Evolutionary conservation across 2,329 filamentous ascomycete genomes (phyloP).

Genomic region (Aspergillus arachidicola): DNA sequence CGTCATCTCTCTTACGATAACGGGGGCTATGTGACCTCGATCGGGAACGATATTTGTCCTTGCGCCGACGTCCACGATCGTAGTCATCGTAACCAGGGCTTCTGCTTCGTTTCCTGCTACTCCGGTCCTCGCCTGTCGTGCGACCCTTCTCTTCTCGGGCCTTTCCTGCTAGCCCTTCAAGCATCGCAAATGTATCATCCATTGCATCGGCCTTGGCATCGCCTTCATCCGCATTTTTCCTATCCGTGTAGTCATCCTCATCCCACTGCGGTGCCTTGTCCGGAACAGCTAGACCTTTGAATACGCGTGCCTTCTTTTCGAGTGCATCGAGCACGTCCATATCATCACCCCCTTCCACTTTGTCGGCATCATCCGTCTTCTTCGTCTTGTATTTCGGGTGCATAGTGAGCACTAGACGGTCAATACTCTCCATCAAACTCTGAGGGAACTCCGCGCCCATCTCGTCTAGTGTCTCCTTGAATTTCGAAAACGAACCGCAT

Average conservation of each 20-base stretch:
- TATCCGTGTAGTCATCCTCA: slow-evolving; percentile 50
- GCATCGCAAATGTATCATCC: slow-evolving; percentile 87
- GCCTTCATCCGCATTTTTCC: slow-evolving; percentile 32
- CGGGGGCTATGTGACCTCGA: slow-evolving; percentile 54
- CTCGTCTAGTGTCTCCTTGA: slow-evolving; percentile 72
- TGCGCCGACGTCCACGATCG: slow-evolving; percentile 49
- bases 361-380: slow-evolving; percentile 33
- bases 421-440: slow-evolving; percentile 87
- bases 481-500: slow-evolving; percentile 69
- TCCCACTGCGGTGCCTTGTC: slow-evolving; percentile 67
- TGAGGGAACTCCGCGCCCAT: slow-evolving; percentile 82
- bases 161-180: slow-evolving; percentile 82
- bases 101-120: slow-evolving; percentile 56
- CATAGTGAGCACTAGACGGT: slow-evolving; percentile 83
- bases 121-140: slow-evolving; percentile 35
- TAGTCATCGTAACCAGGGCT: slow-evolving; percentile 55
- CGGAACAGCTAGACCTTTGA: slow-evolving; percentile 84
- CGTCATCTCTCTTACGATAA: slow-evolving; percentile 48
- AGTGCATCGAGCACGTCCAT: slow-evolving; percentile 48
- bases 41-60: slow-evolving; percentile 49
- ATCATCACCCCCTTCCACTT: slow-evolving; percentile 46
- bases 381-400: slow-evolving; percentile 83
- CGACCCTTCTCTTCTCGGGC: slow-evolving; percentile 45
- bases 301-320: slow-evolving; percentile 81
- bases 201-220: slow-evolving; percentile 65